A percentile compares a stretch with the other conserved stretches of the same genome.
Conservation (phyloP, 176 grass and related monocot species). For the Elaeis guineensis region DNA sequence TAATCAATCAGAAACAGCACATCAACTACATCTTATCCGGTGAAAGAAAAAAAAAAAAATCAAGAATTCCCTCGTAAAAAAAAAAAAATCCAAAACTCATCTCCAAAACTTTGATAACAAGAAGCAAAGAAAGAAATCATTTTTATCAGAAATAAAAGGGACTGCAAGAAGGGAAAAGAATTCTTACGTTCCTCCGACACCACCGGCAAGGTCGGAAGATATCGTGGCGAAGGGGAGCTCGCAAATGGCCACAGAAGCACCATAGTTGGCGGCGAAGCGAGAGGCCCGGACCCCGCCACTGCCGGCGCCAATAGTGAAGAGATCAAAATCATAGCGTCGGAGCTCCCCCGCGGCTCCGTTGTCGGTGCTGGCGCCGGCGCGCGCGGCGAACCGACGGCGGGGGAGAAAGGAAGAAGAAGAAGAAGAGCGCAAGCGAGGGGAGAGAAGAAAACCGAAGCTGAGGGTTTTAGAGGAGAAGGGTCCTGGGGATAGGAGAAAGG, state of each 20-base stretch:
- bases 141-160: neutral
- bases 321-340: conserved; percentile 60
- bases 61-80: too few species aligned
- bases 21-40: neutral
- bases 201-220: conserved; percentile 48
- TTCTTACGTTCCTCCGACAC: conserved; percentile 89
- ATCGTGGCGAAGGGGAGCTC: conserved; percentile 88
- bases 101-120: too few species aligned
- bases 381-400: conserved; percentile 11
- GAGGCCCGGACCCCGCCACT: conserved; percentile 87
- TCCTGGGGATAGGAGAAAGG: neutral
- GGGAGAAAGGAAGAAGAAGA: conserved; percentile 7
- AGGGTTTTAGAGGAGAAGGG: neutral
- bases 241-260: conserved; percentile 68
- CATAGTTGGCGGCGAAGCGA: conserved; percentile 70
- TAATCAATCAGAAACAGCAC: too few species aligned
- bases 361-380: conserved; percentile 10
- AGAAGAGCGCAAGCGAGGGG: conserved; percentile 2
- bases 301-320: conserved; percentile 88
- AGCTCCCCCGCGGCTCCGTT: conserved; percentile 19
- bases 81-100: too few species aligned
- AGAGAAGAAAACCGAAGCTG: conserved; percentile 18
- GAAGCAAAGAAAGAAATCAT: too few species aligned
- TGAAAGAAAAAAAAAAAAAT: too few species aligned
- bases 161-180: too few species aligned